Conservation (phyloP, 176 grass and related monocot genomes). For the Oryza meyeriana region DNA sequence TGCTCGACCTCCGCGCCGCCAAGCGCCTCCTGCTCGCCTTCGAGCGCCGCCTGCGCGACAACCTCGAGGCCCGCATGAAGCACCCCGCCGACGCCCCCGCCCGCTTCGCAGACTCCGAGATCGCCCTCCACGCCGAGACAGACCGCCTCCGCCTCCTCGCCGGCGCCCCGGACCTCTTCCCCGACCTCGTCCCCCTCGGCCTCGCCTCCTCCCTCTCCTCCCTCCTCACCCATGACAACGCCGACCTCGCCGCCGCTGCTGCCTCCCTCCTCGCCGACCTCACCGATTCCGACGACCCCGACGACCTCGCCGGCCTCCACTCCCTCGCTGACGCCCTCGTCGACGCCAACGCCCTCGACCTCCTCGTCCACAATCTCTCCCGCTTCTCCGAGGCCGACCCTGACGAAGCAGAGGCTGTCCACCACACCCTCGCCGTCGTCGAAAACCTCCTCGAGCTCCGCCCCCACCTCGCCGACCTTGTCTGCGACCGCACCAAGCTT, state of each 20-base stretch:
- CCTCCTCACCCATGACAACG: slow-evolving; percentile 81
- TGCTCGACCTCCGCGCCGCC: slow-evolving; percentile 74
- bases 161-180: slow-evolving; percentile 82
- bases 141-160: slow-evolving; percentile 79
- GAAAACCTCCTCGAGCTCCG: slow-evolving; percentile 92
- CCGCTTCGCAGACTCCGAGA: slow-evolving; percentile 80
- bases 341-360: slow-evolving; percentile 75
- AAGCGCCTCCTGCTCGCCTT: slow-evolving; percentile 84
- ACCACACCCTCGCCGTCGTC: slow-evolving; percentile 70
- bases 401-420: slow-evolving; percentile 72
- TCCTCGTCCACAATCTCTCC: slow-evolving; percentile 81
- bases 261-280: slow-evolving; percentile 87
- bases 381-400: slow-evolving; percentile 80
- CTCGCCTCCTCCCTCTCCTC: slow-evolving; percentile 70
- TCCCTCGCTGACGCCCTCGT: slow-evolving; percentile 70
- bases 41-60: slow-evolving; percentile 82
- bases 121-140: slow-evolving; percentile 80
- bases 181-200: slow-evolving; percentile 67
- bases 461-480: slow-evolving; percentile 66
- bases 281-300: slow-evolving; percentile 73
- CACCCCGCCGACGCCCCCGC: slow-evolving; percentile 78
- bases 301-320: slow-evolving; percentile 51
- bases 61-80: slow-evolving; percentile 97
- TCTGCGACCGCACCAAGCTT: slow-evolving; percentile 80
- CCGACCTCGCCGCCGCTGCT: slow-evolving; percentile 72